These are phyloP conservation scores for Nevesoporus exiguus DNA, from an alignment of 768 basidiomycete species.

Conservation along the genomic window DNA sequence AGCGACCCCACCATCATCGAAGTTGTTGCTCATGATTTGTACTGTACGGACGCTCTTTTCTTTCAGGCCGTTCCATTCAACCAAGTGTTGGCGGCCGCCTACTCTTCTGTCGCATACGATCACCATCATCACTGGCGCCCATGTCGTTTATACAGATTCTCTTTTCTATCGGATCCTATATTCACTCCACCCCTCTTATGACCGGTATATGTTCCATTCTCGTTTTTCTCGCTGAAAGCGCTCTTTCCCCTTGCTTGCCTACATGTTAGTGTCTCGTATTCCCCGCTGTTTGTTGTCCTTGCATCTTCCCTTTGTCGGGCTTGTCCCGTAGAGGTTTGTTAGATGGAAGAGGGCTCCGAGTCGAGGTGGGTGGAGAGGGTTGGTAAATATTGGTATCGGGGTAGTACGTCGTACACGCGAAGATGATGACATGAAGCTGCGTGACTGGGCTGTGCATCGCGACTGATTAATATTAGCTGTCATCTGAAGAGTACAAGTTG, in stretches of 20 bases:
- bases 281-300: conserved; percentile 59
- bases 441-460: neutral
- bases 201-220: conserved; percentile 24
- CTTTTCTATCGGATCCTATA: conserved; percentile 25
- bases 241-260: conserved; percentile 16
- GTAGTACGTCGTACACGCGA: neutral
- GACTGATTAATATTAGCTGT: too few species aligned
- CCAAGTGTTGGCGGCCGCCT: conserved; percentile 28
- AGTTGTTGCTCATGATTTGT: conserved; percentile 38
- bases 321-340: conserved; percentile 50
- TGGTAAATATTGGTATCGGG: conserved; percentile 5
- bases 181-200: conserved; percentile 19
- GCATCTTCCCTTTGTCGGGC: conserved; percentile 53
- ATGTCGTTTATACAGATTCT: conserved; percentile 28
- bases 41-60: conserved; percentile 76
- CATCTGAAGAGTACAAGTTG: too few species aligned
- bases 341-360: conserved; percentile 68
- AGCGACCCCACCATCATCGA: conserved; percentile 26
- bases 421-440: conserved; percentile 4
- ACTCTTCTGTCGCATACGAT: conserved; percentile 26
- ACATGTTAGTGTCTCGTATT: conserved; percentile 24
- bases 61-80: conserved; percentile 44
- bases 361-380: conserved; percentile 17
- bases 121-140: conserved; percentile 33
- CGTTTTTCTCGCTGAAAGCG: conserved; percentile 22